Base-by-base conservation (phyloP, 1,139 yeast genomes). In the Scheffersomyces cryptocercus region DNA sequence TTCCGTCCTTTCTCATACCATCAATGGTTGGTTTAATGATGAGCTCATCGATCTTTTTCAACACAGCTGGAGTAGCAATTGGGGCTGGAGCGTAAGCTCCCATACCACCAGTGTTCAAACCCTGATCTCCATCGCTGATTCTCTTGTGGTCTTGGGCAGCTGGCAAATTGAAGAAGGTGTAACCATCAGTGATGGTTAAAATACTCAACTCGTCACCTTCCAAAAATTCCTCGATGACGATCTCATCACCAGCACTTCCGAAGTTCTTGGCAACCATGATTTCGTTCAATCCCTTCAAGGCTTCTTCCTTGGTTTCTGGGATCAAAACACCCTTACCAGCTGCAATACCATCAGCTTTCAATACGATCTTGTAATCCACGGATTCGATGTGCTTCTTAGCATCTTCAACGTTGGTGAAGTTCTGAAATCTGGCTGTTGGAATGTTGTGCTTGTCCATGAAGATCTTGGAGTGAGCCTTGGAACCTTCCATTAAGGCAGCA, bases 21-120 rank as follows among this genome's bases (percentile, higher is more conserved):
- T 85, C 93, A 61, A 95, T 85, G 36, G 97, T 88, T 45, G 98
- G 99, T 68, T 86, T 84, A 55, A 95, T 79, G 57, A 95, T 79
- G 28, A 79, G 75, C 41, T 75, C 73, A 59, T 90, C 82, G 59
- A 95, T 90, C 64, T 83, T 75, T 47, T 77, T 70, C 56, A 90
- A 70, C 30, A 93, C 66, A 31, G 77, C 76, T 4, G 88, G 83
- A 28, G 93, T 84, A 16, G 88, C 93, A 48, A 91, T 79, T 42
- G 99, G 99, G 7, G 98, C 96, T 38, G 99, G 99, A 4, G 98
- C 95, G 61, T 95, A 95, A 13, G 99, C 96, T 51, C 99, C 99
- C 99, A 95, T 95, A 51, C 99, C 99, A 53, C 99, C 99, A 41
- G 99, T 95, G 72, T 95, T 95, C 52, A 91, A 77, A 31, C 99